Evolutionary conservation across 2,329 filamentous ascomycete genomes (phyloP).

Genomic region (Hypoxylon sp.): DNA sequence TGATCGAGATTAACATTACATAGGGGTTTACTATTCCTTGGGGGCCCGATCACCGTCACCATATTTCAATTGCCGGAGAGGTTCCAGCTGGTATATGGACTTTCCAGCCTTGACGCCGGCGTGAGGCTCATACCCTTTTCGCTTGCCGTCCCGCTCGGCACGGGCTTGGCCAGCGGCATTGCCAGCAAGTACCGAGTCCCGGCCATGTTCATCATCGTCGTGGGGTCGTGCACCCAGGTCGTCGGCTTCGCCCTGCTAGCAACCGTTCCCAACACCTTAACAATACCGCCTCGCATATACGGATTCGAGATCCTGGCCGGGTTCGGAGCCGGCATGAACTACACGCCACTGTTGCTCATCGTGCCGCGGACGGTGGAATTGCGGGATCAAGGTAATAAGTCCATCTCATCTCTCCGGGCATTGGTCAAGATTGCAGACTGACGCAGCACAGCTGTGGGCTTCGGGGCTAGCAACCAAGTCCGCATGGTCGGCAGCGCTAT

Average conservation of each 20-base stretch:
- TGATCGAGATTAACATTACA: too few species aligned
- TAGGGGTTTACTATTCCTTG: too few species aligned
- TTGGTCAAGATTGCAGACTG: too few species aligned
- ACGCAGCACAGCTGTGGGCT: constrained; percentile 38
- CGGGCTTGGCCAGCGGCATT: constrained; percentile 5
- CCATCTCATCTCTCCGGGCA: too few species aligned
- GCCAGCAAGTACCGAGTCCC: constrained; percentile 26
- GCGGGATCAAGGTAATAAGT: constrained; percentile 29
- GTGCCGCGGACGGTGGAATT: constrained; percentile 16
- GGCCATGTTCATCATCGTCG: constrained; percentile 19
- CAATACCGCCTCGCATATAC: constrained; percentile 20
- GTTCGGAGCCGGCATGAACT: constrained; percentile 28
- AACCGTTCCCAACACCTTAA: constrained; percentile 1
- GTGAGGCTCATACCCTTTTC: constrained; percentile 34
- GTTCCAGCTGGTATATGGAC: constrained; percentile 34
- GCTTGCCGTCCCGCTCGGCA: constrained; percentile 15
- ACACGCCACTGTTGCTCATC: constrained; percentile 17
- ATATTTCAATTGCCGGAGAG: constrained; percentile 33
- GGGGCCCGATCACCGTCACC: constrained; percentile 17
- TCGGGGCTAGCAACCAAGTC: constrained; percentile 34
- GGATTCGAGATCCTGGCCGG: constrained; percentile 29
- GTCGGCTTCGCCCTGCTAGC: constrained; percentile 29
- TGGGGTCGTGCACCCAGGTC: constrained; percentile 21
- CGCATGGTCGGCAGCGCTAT: constrained; percentile 36
- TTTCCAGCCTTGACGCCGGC: constrained; percentile 30